phyloP scores from a whole-genome alignment of 2,329 filamentous ascomycete genomes.

The Exophiala lecanii-corni region DNA sequence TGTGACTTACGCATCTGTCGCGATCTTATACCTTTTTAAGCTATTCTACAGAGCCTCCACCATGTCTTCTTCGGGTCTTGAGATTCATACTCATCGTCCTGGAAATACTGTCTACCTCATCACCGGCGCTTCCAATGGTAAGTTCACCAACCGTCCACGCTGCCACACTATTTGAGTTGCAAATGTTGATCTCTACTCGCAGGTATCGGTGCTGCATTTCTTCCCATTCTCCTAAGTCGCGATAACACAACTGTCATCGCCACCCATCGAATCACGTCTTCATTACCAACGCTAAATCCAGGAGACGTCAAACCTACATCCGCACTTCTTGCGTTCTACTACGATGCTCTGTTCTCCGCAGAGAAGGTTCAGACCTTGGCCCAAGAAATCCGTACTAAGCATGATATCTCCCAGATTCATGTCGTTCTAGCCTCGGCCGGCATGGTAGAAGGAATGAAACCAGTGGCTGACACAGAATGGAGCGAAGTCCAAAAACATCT shows the following conservation, averaged over 20 bases:
- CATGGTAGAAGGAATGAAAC: conserved; percentile 3
- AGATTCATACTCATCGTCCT: not conserved
- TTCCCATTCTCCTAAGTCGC: not conserved
- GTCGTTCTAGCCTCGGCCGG: not conserved
- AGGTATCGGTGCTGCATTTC: conserved; percentile 2
- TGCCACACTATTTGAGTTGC: too few species aligned
- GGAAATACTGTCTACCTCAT: conserved; percentile 3
- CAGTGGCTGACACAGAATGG: not conserved
- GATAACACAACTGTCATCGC: not conserved
- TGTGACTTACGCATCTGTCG: too few species aligned
- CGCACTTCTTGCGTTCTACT: not conserved
- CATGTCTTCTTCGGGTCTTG: not conserved
- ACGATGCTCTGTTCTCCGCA: not conserved
- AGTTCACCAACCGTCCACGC: too few species aligned
- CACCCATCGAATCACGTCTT: not conserved
- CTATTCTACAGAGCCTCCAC: too few species aligned
- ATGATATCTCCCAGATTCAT: not conserved
- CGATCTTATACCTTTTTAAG: too few species aligned
- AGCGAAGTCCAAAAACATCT: conserved; percentile 1
- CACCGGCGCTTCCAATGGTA: conserved; percentile 1
- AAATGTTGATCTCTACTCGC: too few species aligned
- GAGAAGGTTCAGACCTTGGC: not conserved
- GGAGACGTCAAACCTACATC: not conserved
- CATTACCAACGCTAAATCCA: not conserved
- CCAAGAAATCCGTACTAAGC: not conserved